Percentiles rank a stretch among this genome's conserved stretches.
Evolutionary conservation across 1,284 basidiomycete genomes (phyloP).

Genomic region (Cystobasidium slooffiae): DNA sequence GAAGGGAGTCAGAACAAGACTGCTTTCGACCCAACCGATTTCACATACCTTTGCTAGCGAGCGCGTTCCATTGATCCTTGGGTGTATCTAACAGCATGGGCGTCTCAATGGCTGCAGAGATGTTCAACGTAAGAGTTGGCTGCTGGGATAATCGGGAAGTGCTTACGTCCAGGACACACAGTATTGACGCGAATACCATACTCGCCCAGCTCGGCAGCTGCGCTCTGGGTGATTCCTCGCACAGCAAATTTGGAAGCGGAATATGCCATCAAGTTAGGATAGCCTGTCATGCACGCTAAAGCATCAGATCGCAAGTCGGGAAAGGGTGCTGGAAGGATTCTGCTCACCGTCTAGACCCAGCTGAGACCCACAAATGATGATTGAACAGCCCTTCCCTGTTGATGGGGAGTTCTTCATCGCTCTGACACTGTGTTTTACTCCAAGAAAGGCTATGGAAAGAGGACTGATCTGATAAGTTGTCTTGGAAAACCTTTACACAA

Average conservation of each 20-base stretch:
- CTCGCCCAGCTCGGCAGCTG: conserved; percentile 15
- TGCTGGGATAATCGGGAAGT: neutral
- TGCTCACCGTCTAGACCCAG: conserved; percentile 24
- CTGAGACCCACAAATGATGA: conserved; percentile 21
- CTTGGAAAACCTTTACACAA: neutral
- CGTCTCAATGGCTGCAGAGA: conserved; percentile 16
- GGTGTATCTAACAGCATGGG: conserved; percentile 3
- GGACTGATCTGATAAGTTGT: neutral
- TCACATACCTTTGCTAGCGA: conserved; percentile 5
- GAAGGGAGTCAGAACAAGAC: neutral
- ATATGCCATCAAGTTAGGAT: conserved; percentile 5
- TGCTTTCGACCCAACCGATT: neutral
- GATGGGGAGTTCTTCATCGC: conserved; percentile 9
- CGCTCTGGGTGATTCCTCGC: conserved; percentile 9
- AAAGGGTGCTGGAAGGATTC: neutral
- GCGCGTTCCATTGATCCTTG: neutral
- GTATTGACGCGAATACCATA: conserved; percentile 21
- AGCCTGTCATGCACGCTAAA: neutral
- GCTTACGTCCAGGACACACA: conserved; percentile 23
- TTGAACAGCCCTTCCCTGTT: conserved; percentile 6
- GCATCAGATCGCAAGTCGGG: neutral
- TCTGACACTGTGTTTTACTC: conserved; percentile 11
- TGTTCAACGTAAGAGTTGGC: neutral
- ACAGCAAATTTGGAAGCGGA: conserved; percentile 26
- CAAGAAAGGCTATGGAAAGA: neutral